A percentile compares a stretch with the other conserved stretches of the same genome.
phyloP scores from a whole-genome alignment of 1,139 yeast genomes.

The Taiozyma onychis region DNA sequence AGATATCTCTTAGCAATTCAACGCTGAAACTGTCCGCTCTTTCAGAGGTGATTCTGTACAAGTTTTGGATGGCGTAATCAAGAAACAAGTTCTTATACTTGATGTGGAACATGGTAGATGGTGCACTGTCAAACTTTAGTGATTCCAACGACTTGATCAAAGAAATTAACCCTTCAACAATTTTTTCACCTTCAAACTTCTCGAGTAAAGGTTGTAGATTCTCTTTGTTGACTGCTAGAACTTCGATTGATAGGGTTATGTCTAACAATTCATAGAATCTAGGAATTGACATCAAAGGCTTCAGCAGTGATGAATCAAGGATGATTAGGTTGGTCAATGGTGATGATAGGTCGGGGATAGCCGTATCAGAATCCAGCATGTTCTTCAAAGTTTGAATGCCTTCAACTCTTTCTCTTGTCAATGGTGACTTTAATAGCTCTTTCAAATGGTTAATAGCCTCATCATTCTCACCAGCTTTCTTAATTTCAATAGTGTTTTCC shows the following conservation, averaged over 20 bases:
- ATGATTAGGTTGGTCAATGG: constrained; percentile 21
- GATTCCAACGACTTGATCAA: constrained; percentile 13
- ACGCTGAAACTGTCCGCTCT: not conserved
- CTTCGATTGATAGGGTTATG: constrained; percentile 23
- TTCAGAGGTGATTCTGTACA: constrained; percentile 10
- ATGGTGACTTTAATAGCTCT: constrained; percentile 13
- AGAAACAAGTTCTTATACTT: constrained; percentile 20
- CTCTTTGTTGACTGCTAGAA: constrained; percentile 26
- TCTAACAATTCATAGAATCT: constrained; percentile 25
- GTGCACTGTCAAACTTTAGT: constrained; percentile 18
- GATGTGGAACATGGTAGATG: constrained; percentile 24
- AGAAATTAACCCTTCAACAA: constrained; percentile 10
- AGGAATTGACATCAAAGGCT: constrained; percentile 22
- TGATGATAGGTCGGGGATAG: constrained; percentile 11
- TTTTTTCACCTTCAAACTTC: constrained; percentile 7
- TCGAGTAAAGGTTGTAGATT: constrained; percentile 13
- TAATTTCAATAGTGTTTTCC: constrained; percentile 4
- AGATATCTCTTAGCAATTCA: constrained; percentile 5
- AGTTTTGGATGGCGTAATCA: constrained; percentile 17
- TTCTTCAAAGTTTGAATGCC: constrained; percentile 12
- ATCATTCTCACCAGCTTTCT: not conserved
- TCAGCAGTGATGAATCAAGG: constrained; percentile 25
- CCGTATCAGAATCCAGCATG: not conserved
- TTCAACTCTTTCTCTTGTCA: constrained; percentile 19
- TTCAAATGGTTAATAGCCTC: constrained; percentile 6